These are phyloP conservation scores for Vitis rupestris DNA, from an alignment of 164 flowering plant species.

Conservation along the genomic window DNA sequence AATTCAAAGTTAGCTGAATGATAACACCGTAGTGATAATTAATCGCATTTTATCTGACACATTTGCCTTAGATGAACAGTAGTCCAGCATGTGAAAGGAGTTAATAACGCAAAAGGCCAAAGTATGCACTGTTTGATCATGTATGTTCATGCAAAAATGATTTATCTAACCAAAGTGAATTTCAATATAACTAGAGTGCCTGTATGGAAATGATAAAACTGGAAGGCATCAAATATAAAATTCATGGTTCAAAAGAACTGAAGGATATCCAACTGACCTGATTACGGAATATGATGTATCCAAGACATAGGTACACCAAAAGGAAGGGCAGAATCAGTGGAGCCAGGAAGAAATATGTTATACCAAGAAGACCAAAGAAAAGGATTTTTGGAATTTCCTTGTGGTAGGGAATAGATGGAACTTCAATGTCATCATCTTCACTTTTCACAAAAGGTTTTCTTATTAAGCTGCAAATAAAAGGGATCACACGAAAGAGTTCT, in stretches of 20 bases:
- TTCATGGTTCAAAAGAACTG: not conserved
- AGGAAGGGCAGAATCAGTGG: constrained; percentile 90
- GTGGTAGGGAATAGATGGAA: constrained; percentile 63
- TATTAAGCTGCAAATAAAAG: constrained; percentile 43
- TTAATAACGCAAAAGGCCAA: no score
- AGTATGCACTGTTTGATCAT: no score
- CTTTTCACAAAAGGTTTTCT: constrained; percentile 26
- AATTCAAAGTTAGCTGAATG: no score
- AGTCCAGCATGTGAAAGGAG: no score
- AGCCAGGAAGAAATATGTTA: constrained; percentile 84
- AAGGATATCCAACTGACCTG: constrained; percentile 53
- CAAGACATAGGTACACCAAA: constrained; percentile 71
- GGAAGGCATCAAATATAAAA: not conserved
- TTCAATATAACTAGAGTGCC: no score
- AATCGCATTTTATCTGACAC: no score
- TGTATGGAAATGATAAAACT: not conserved
- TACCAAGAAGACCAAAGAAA: constrained; percentile 85
- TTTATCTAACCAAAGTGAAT: no score
- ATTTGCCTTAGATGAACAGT: no score
- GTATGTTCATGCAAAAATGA: no score
- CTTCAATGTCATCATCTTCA: constrained; percentile 42
- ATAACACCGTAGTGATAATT: no score
- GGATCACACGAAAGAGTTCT: constrained; percentile 60
- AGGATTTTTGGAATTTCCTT: constrained; percentile 68
- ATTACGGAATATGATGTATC: constrained; percentile 77